A percentile compares a stretch with the other conserved stretches of the same genome.
These are phyloP conservation scores for Panellus pusillus DNA, from an alignment of 768 basidiomycete genomes.

Conservation along the genomic window DNA sequence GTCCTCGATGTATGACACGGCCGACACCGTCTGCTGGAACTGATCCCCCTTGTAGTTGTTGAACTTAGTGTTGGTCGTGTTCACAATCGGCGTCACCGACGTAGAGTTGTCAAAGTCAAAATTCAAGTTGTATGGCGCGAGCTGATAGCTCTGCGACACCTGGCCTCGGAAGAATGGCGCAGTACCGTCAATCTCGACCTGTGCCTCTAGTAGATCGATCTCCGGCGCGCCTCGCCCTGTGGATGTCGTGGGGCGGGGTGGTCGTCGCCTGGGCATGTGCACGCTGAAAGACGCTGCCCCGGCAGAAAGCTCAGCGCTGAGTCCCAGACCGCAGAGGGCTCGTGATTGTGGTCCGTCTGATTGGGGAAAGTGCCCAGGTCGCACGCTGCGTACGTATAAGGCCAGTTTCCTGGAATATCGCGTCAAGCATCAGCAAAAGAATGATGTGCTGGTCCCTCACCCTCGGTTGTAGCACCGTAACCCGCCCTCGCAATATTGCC, in stretches of 20 bases:
- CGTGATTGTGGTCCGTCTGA: constrained; percentile 52
- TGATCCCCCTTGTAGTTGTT: constrained; percentile 56
- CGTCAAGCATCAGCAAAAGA: no score
- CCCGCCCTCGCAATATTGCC: constrained; percentile 65
- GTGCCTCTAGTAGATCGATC: constrained; percentile 74
- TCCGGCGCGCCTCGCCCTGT: constrained; percentile 70
- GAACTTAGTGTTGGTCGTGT: constrained; percentile 40
- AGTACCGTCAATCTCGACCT: constrained; percentile 41
- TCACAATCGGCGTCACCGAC: constrained; percentile 42
- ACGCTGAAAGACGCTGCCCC: constrained; percentile 67
- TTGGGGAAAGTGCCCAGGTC: constrained; percentile 69
- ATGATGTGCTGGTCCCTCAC: no score
- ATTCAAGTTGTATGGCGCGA: constrained; percentile 58
- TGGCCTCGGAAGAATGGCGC: constrained; percentile 38
- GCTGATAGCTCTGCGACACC: constrained; percentile 62
- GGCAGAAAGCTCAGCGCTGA: constrained; percentile 59
- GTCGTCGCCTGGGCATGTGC: constrained; percentile 65
- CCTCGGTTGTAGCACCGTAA: constrained; percentile 67
- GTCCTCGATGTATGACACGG: constrained; percentile 42
- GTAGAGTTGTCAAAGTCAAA: constrained; percentile 50
- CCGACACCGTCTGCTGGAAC: constrained; percentile 60
- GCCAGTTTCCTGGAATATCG: constrained; percentile 34
- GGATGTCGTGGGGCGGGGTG: constrained; percentile 62
- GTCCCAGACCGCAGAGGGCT: constrained; percentile 44
- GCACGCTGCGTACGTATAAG: constrained; percentile 48